phyloP scores from a whole-genome alignment of 2,329 filamentous ascomycete species.

The Lachnellula suecica region DNA sequence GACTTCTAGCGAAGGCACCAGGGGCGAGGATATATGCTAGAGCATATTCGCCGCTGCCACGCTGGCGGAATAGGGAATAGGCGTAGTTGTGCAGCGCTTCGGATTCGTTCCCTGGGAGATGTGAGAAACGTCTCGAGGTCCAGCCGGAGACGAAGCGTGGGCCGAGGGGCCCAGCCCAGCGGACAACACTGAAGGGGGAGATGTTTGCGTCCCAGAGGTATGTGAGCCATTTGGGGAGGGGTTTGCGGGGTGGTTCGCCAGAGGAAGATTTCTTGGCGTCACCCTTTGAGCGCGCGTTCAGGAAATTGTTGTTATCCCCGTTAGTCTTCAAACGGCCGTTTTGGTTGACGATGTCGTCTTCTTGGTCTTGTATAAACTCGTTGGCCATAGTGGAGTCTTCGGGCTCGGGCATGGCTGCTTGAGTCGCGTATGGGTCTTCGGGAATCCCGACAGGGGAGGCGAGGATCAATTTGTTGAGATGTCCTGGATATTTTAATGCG shows the following conservation, averaged over 20 bases:
- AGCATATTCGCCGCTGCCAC: slow-evolving; percentile 90
- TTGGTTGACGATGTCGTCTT: slow-evolving; percentile 41
- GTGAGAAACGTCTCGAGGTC: slow-evolving; percentile 90
- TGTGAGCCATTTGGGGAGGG: slow-evolving; percentile 80
- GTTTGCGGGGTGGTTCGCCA: slow-evolving; percentile 40
- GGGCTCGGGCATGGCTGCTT: slow-evolving; percentile 76
- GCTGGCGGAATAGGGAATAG: slow-evolving; percentile 90
- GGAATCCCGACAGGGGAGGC: slow-evolving; percentile 93
- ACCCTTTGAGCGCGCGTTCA: slow-evolving; percentile 45
- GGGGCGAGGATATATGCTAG: slow-evolving; percentile 91
- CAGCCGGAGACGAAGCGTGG: slow-evolving; percentile 92
- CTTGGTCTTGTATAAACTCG: slow-evolving; percentile 78
- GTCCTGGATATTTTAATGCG: slow-evolving; percentile 92
- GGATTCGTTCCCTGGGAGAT: slow-evolving; percentile 77
- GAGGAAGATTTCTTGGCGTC: slow-evolving; percentile 37
- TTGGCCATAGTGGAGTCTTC: slow-evolving; percentile 69
- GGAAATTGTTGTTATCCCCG: slow-evolving; percentile 49
- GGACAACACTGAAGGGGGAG: slow-evolving; percentile 88
- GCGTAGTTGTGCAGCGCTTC: slow-evolving; percentile 88
- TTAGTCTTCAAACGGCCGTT: slow-evolving; percentile 33
- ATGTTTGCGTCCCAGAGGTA: slow-evolving; percentile 98
- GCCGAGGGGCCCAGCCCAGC: slow-evolving; percentile 84
- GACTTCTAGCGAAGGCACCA: slow-evolving; percentile 85
- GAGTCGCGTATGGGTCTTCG: slow-evolving; percentile 87
- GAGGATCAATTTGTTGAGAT: slow-evolving; percentile 91